A percentile compares a stretch with the other conserved stretches of the same genome.
phyloP scores from a whole-genome alignment of 371 early-diverging fungal species.

The Cokeromyces recurvatus region DNA sequence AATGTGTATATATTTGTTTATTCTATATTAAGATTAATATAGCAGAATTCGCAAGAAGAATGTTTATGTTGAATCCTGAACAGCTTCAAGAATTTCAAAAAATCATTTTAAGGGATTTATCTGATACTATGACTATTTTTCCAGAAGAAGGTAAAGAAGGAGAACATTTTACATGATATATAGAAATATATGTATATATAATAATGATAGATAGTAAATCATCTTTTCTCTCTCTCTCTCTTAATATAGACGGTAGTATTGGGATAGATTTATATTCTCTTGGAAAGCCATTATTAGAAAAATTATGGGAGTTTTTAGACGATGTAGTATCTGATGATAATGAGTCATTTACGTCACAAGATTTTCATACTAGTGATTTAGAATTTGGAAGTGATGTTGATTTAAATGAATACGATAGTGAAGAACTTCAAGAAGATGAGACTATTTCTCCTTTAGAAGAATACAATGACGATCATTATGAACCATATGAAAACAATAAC shows the following conservation, averaged over 20 bases:
- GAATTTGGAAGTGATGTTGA: conserved; percentile 12
- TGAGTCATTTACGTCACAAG: conserved; percentile 9
- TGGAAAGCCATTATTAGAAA: conserved; percentile 20
- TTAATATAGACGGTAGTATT: conserved; percentile 18
- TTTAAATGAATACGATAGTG: conserved; percentile 5
- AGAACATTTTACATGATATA: too few relatives aligned
- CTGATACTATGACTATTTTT: conserved; percentile 8
- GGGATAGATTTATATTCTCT: conserved; percentile 38
- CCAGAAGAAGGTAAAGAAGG: too few relatives aligned
- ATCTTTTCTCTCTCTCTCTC: too few relatives aligned
- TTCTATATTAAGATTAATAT: conserved; percentile 36
- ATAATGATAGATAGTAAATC: too few relatives aligned
- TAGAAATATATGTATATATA: too few relatives aligned
- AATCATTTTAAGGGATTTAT: conserved; percentile 22
- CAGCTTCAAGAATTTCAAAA: conserved; percentile 23
- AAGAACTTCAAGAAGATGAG: too few relatives aligned
- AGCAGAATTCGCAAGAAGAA: conserved; percentile 29
- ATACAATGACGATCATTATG: not conserved
- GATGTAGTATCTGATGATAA: conserved; percentile 21
- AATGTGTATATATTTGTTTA: too few relatives aligned
- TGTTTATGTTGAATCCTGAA: conserved; percentile 22
- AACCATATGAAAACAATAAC: not conserved
- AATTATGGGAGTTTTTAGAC: conserved; percentile 32
- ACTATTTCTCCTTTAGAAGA: too few relatives aligned
- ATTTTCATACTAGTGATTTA: conserved; percentile 12